Evolutionary conservation across 108 stramenopile genomes (phyloP), one percentile per base, ranked within the genome.

Genomic region (Fistulifera pelliculosa): DNA sequence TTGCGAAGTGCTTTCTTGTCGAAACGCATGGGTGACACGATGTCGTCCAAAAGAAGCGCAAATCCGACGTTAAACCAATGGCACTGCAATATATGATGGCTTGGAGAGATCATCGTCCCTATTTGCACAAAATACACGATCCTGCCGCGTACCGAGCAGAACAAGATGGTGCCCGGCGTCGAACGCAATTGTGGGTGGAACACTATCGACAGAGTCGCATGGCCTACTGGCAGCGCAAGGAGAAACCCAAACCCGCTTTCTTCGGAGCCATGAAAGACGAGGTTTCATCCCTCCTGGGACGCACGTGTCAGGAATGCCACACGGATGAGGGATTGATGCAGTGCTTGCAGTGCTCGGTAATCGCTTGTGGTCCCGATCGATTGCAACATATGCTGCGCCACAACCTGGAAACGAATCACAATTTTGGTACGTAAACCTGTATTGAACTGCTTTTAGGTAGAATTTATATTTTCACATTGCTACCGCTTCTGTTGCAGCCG

Each of bases 291-390:
- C 5, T 44, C 40, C 0, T 10, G 57, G 40, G 42, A 45, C 3
- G 41, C 19, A 40, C 11, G 39, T 24, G 40, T 25, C 26, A 61
- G 2, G 47, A 54, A 27, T 8, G 3, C 4, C 54, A 56, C 24
- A 17, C 14, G 13, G 80, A 82, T 6, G 86, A 89, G 52, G 65
- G 67, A 42, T 38, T 83, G 22, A 80, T 89, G 68, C 77, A 78
- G 47, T 89, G 87, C 67, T 54, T 89, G 41, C 83, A 89, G 27
- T 89, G 87, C 54, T 47, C 54, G 18, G 64, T 83, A 51, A 45
- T 79, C 53, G 77, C 70, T 3, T 83, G 80, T 60, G 31, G 58
- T 49, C 61, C 47, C 5, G 50, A 61, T 27, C 64, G 69, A 24
- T 54, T 51, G 10, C 64, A 76, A 44, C 75, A 81, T 54, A 79